These are phyloP conservation scores for Leucocoprinus sp. DNA, from an alignment of 768 basidiomycete species.

Conservation along the genomic window DNA sequence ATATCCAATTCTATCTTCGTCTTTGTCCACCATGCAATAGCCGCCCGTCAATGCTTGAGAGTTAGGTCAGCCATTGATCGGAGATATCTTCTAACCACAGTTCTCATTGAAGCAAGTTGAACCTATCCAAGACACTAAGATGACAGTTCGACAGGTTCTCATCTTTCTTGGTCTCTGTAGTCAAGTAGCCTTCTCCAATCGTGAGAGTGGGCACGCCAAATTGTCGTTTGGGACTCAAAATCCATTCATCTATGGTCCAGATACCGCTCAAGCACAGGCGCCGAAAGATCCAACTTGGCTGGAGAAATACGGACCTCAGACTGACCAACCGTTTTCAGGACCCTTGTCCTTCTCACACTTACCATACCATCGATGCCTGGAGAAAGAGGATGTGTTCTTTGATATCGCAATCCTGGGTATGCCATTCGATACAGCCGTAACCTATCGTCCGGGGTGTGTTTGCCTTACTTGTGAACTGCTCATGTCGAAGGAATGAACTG, in stretches of 20 bases:
- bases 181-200: background rate
- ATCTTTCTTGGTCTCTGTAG: background rate
- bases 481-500: background rate
- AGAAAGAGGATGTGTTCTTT: slow-evolving; percentile 42
- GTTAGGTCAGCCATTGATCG: too few species aligned
- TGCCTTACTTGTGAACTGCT: background rate
- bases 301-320: slow-evolving; percentile 67
- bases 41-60: too few species aligned
- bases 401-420: slow-evolving; percentile 79
- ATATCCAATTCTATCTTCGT: too few species aligned
- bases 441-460: slow-evolving; percentile 48
- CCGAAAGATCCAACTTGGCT: slow-evolving; percentile 38
- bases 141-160: background rate
- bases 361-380: slow-evolving; percentile 65
- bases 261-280: background rate
- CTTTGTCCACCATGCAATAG: too few species aligned
- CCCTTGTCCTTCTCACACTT: slow-evolving; percentile 79
- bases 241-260: slow-evolving; percentile 9
- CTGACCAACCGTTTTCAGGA: slow-evolving; percentile 72
- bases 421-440: slow-evolving; percentile 68
- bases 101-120: background rate
- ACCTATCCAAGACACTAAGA: background rate
- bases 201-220: background rate
- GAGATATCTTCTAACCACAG: background rate
- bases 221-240: background rate